These are phyloP conservation scores for Tetrahymena thermophila DNA, from an alignment of 73 alveolate species.

Conservation along the genomic window DNA sequence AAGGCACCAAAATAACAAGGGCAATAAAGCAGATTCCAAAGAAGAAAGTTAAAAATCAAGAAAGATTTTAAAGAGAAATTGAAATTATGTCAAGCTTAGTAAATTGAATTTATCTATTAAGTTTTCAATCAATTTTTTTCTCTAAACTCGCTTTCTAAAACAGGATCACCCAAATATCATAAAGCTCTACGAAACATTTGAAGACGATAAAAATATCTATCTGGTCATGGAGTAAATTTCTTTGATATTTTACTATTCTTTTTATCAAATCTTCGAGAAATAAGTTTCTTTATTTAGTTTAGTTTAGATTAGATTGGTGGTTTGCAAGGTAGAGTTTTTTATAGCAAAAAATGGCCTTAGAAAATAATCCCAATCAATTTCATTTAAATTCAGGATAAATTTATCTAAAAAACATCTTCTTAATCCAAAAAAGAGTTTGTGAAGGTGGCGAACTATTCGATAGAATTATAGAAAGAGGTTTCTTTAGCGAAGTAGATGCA, in stretches of 20 bases:
- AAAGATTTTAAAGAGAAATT: conserved; percentile 50
- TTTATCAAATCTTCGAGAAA: no score
- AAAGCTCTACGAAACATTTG: conserved; percentile 67
- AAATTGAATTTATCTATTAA: not conserved
- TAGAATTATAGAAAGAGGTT: conserved; percentile 60
- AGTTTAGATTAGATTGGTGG: no score
- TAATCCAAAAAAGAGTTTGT: conserved; percentile 38
- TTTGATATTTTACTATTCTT: not conserved
- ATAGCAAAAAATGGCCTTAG: no score
- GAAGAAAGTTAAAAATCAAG: conserved; percentile 63
- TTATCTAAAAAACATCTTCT: not conserved
- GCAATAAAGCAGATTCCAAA: conserved; percentile 88
- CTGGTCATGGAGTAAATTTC: conserved; percentile 66
- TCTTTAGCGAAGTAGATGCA: conserved; percentile 78
- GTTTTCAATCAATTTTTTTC: not conserved
- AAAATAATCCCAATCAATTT: no score
- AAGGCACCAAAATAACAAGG: conserved; percentile 29
- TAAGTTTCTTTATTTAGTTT: not conserved
- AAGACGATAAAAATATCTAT: conserved; percentile 46
- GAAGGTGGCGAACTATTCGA: conserved; percentile 92
- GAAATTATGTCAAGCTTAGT: conserved; percentile 51
- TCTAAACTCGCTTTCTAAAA: not conserved
- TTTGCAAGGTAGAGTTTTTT: no score
- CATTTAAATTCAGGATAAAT: no score
- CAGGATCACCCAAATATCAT: conserved; percentile 77